These are phyloP conservation scores for Podospora fimiseda DNA, from an alignment of 495 filamentous ascomycete species.

Conservation along the genomic window DNA sequence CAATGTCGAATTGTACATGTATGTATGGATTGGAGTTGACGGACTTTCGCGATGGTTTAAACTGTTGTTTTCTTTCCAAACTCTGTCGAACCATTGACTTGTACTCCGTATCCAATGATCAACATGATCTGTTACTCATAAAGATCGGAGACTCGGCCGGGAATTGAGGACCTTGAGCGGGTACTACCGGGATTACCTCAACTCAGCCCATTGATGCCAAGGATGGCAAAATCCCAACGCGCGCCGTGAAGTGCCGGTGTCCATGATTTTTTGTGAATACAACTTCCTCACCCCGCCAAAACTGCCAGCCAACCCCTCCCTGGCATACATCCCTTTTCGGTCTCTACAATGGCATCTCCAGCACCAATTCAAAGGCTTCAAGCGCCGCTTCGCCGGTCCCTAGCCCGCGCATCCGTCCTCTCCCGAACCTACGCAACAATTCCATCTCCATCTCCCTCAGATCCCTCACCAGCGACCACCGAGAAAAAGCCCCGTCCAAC, in stretches of 20 bases:
- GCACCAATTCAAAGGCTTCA: slow-evolving; percentile 27
- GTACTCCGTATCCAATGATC: no score
- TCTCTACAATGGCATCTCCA: slow-evolving; percentile 22
- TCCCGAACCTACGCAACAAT: slow-evolving; percentile 27
- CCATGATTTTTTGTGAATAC: slow-evolving; percentile 4
- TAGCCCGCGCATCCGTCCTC: slow-evolving; percentile 20
- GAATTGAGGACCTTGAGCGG: slow-evolving; percentile 7
- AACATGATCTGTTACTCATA: no score
- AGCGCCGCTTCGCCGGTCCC: slow-evolving; percentile 25
- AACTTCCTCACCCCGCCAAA: no score
- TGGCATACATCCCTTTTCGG: neutral
- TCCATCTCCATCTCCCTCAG: slow-evolving; percentile 13
- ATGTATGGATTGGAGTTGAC: no score
- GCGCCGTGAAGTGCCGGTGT: neutral
- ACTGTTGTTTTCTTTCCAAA: no score
- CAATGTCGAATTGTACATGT: no score
- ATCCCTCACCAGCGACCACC: slow-evolving; percentile 13
- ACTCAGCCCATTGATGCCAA: slow-evolving; percentile 12
- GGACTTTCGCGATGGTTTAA: no score
- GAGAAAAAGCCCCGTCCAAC: slow-evolving; percentile 44
- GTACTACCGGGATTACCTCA: slow-evolving; percentile 20
- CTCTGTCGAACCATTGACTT: no score
- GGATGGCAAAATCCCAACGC: slow-evolving; percentile 1
- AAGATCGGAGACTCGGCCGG: no score
- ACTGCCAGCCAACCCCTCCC: slow-evolving; percentile 1